Evolutionary conservation across 2,329 filamentous ascomycete genomes (phyloP).

Genomic region (Monilinia aucupariae): DNA sequence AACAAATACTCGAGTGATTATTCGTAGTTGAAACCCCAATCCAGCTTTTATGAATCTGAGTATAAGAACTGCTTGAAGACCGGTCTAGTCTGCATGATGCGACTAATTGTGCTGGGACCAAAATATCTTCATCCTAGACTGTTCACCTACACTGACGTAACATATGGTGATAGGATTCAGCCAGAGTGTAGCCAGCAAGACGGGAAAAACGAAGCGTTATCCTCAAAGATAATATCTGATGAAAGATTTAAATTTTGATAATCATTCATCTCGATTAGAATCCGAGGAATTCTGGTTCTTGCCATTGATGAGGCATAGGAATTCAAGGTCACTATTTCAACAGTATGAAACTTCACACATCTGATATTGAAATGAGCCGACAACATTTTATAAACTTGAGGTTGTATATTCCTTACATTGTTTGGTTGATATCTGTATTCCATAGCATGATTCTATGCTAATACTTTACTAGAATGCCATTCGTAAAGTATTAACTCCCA

Average conservation of each 20-base stretch:
- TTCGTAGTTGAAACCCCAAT: too few relatives aligned
- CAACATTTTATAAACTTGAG: constrained; percentile 16
- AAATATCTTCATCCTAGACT: neutral
- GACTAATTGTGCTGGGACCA: neutral
- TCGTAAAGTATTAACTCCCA: constrained; percentile 19
- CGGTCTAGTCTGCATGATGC: neutral
- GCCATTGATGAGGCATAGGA: constrained; percentile 26
- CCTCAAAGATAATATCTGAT: neutral
- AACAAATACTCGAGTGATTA: too few relatives aligned
- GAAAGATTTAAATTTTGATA: neutral
- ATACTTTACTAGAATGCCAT: constrained; percentile 17
- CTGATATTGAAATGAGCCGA: neutral
- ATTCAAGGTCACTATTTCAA: constrained; percentile 19
- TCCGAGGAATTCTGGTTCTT: constrained; percentile 11
- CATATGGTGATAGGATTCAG: neutral
- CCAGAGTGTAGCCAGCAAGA: neutral
- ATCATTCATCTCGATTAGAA: neutral
- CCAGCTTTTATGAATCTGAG: too few relatives aligned
- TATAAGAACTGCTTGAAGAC: too few relatives aligned
- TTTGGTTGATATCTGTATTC: constrained; percentile 1
- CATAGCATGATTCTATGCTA: neutral
- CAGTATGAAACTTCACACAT: constrained; percentile 17
- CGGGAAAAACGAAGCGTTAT: neutral
- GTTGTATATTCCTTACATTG: constrained; percentile 27
- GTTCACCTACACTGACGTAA: neutral